Base-by-base conservation (phyloP, 768 basidiomycete species). In the Kockovaella imperatae region DNA sequence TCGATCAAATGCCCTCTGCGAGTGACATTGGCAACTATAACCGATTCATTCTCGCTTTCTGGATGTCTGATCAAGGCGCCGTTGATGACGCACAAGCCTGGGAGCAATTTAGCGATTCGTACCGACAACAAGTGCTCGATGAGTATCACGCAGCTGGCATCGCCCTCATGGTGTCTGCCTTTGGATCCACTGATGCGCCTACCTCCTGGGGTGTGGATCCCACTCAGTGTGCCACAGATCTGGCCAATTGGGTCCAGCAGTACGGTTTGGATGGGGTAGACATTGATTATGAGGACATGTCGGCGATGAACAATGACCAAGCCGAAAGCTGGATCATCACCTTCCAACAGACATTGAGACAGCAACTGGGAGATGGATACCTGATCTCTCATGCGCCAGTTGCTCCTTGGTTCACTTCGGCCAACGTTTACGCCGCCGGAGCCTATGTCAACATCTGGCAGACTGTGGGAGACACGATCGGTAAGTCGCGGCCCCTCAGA, bases 181-280 rank as follows among this genome's bases (percentile, higher is more conserved):
- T 82, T 59, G 82, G 81, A 26, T 72, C 80, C 1, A 75, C 73
- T 34, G 74, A 53, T 58, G 70, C 73, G 17, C 83, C 83, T 3
- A 84, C 82, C 6, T 74, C 76, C 8, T 69, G 58, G 10, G 76
- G 77, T 36, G 78, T 77, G n/a, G 80, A 85, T 64, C 80, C 83
- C 17, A 70, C 79, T 5, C 70, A 72, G 5, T 78, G 79, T 14
- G 84, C 84, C 1, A 78, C 80, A 52, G 78, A 76, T 1, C 75
- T 85, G 65, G 82, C 83, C 0, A 76, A 76, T 11, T 86, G 76
- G 74, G 83, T 84, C 7, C 79, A 77, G 49, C 55, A 79, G 31
- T 82, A 76, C 49, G 68, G 73, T 40, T 70, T 85, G 15, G 83
- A 84, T 56, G 83, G 83, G 40, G 78, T 83, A 21, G 83, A 84